These are phyloP conservation scores for Moesziomyces parantarcticus DNA, from an alignment of 1,284 basidiomycete genomes.

Conservation along the genomic window DNA sequence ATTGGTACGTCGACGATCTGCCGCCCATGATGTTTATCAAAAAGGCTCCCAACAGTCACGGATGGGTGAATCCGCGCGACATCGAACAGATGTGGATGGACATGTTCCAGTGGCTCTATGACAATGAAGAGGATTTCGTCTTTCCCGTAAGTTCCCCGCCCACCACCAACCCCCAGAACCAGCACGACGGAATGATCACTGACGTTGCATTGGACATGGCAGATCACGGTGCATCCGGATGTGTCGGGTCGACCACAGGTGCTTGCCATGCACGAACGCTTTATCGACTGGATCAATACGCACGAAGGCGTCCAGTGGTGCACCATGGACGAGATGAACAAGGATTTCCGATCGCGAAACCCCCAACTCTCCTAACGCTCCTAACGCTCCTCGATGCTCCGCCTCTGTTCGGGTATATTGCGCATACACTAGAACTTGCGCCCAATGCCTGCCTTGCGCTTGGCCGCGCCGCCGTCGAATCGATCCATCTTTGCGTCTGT, in stretches of 20 bases:
- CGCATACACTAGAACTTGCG: constrained; percentile 21
- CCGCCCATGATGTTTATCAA: constrained; percentile 83
- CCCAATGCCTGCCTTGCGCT: constrained; percentile 27
- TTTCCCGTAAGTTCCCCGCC: constrained; percentile 71
- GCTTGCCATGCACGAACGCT: constrained; percentile 81
- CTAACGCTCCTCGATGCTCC: too few species aligned
- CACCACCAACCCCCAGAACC: too few species aligned
- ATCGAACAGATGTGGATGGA: constrained; percentile 83
- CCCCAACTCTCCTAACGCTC: constrained; percentile 1
- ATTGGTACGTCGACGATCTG: constrained; percentile 76
- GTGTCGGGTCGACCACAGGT: constrained; percentile 78
- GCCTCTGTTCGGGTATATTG: too few species aligned
- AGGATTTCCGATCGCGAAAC: constrained; percentile 33
- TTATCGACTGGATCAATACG: constrained; percentile 81
- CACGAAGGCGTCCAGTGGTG: constrained; percentile 80
- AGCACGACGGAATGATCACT: too few species aligned
- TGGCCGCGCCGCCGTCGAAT: constrained; percentile 43
- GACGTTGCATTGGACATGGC: not conserved
- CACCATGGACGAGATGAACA: constrained; percentile 74
- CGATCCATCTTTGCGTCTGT: constrained; percentile 80
- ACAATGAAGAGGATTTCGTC: constrained; percentile 76
- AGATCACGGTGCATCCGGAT: constrained; percentile 80
- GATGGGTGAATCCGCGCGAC: constrained; percentile 77
- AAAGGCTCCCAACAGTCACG: constrained; percentile 75
- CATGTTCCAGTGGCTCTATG: constrained; percentile 78